Evolutionary conservation across 2,329 filamentous ascomycete genomes (phyloP), one percentile per base, ranked within the genome.

Genomic region (Alternaria postmessia): DNA sequence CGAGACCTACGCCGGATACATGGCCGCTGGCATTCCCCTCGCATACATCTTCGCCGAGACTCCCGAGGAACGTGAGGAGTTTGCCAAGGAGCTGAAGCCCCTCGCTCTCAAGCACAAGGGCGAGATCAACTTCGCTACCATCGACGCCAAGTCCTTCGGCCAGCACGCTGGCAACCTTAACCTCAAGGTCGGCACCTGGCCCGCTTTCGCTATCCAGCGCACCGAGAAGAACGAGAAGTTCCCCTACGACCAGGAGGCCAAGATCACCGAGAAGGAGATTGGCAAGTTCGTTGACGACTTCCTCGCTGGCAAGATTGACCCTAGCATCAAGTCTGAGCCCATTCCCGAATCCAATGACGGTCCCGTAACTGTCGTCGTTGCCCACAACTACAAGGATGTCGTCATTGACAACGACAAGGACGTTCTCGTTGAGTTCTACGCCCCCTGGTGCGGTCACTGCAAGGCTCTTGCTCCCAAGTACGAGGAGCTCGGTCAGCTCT

Each of bases 31-130:
- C 69, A 86, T 98, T 70, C 95, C 95, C 63, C 89, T 99, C 65
- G 95, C 93, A 67, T 99, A 98, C 85, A 96, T 99, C 83, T 98
- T 99, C 82, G 90, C 94, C 67, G 94, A 97, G 84, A 94, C 91
- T 46, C 79, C 87, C 28, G 94, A 98, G 83, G 93, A 97, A 87
- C 94, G 95, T 73, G 87, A 90, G 76, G 84, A 88, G 75, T 88
- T 97, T 69, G 85, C 90, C 70, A 87, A 90, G 67, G 84, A 88
- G 65, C 86, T 99, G 75, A 96, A 93, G 86, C 86, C 92, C 68
- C 81, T 99, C 69, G 95, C 95, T 63, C 87, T 96, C 85, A 91
- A 94, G 85, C 89, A 93, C 86, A 94, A 94, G 84, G 94, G 95
- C 82, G 89, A 88, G 80, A 88, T 99, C 85, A 98, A 96, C 90